Base-by-base conservation (phyloP, 2,329 filamentous ascomycete genomes). In the Chaetomiaceae sp. region DNA sequence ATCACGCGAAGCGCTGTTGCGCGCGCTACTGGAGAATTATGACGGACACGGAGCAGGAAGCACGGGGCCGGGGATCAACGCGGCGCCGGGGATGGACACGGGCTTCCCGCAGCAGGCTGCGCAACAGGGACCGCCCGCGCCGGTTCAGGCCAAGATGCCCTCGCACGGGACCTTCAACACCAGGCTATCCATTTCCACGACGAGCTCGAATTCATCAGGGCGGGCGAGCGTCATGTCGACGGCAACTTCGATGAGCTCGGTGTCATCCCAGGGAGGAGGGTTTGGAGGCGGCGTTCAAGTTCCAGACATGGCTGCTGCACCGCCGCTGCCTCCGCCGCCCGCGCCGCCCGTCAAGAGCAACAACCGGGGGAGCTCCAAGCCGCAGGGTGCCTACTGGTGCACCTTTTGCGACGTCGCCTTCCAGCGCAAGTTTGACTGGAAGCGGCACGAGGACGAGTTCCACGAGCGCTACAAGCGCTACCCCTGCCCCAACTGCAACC, bases 361-460 rank as follows among this genome's bases (percentile, higher is more conserved):
- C 54, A 63, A 65, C 38, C 59, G 65, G 5, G 60, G 68, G n/a
- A 64, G 70, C n/a, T 68, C 66, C 42, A 68, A 68, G 36, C 62
- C 61, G 6, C 64, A 71, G 22, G 77, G 79, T 57, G 75, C 78
- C 25, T 80, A 80, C 66, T 80, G 77, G 77, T 80, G 77, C 63
- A 80, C 77, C 4, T 78, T 76, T 17, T 80, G 76, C 67, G 82
- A 85, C 65, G 84, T 83, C 45, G 83, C 81, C 42, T 83, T 86
- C 64, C 83, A 83, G 71, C 77, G 82, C 59, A 85, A 85, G 65
- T 83, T 84, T 58, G 82, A 86, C 66, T 87, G 80, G 84, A 85
- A 85, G 67, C 77, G 81, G 29, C 84, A 87, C 67, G 82, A 87
- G 65, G 83, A 85, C 61, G 82, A 85, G 67, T 85, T 85, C 63